Percentiles rank a stretch among this genome's conserved stretches.
These are phyloP conservation scores for Apiospora koreana DNA, from an alignment of 2,329 filamentous ascomycete genomes.

Conservation along the genomic window DNA sequence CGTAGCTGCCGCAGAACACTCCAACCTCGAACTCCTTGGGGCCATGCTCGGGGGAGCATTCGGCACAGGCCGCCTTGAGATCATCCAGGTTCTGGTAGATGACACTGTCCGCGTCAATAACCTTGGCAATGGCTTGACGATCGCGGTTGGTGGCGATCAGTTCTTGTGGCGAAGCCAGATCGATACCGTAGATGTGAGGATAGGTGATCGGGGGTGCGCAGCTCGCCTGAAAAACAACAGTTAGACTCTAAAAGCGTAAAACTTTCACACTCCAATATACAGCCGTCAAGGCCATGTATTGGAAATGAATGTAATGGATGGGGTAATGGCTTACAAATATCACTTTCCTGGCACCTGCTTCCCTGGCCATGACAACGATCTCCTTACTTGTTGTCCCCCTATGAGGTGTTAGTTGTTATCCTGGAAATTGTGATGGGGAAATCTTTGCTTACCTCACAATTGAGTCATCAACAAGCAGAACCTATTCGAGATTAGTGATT, in stretches of 20 bases:
- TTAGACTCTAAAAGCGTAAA: no score
- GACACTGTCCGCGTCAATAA: constrained; percentile 72
- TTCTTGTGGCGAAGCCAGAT: constrained; percentile 70
- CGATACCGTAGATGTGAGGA: constrained; percentile 78
- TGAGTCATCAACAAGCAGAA: constrained; percentile 85
- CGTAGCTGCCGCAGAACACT: constrained; percentile 87
- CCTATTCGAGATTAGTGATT: neutral
- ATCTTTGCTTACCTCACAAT: no score
- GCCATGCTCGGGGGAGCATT: constrained; percentile 62
- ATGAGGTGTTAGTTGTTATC: no score
- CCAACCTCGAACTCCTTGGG: constrained; percentile 79
- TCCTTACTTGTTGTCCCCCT: constrained; percentile 79
- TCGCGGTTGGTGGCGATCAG: constrained; percentile 30
- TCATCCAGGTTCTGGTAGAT: constrained; percentile 73
- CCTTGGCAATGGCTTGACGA: constrained; percentile 41
- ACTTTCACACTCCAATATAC: no score
- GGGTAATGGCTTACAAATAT: constrained; percentile 78
- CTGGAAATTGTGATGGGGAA: no score
- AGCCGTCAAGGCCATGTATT: no score
- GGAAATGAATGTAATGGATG: no score
- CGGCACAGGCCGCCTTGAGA: constrained; percentile 76
- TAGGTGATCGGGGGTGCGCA: constrained; percentile 83
- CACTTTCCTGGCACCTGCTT: constrained; percentile 79
- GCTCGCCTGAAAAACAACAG: no score
- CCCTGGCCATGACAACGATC: constrained; percentile 81